These are phyloP conservation scores for Fusarium coffeatum DNA, from an alignment of 2,329 filamentous ascomycete genomes.

Conservation along the genomic window DNA sequence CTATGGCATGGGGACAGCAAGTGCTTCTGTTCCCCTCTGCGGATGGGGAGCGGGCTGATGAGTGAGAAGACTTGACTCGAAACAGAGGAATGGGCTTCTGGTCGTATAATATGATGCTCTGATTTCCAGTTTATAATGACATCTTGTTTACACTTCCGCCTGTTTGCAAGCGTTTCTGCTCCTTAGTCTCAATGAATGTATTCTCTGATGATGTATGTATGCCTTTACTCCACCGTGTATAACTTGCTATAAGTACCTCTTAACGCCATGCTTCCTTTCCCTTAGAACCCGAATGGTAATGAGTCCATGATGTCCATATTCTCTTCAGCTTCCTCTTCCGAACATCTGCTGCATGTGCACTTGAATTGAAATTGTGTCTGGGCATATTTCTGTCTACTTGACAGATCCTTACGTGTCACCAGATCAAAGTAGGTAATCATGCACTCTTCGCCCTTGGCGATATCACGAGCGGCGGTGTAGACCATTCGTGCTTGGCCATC, in stretches of 20 bases:
- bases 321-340: conserved; percentile 39
- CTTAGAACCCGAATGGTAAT: conserved; percentile 34
- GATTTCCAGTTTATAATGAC: rapidly evolving
- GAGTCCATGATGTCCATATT: conserved; percentile 40
- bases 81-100: rapidly evolving
- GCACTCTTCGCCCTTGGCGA: conserved; percentile 42
- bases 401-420: conserved; percentile 21
- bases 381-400: conserved; percentile 30
- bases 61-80: not conserved
- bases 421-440: conserved; percentile 48
- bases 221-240: not conserved
- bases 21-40: conserved; percentile 9
- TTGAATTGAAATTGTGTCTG: conserved; percentile 43
- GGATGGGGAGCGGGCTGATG: rapidly evolving
- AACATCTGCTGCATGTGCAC: conserved; percentile 44
- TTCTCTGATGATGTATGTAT: not conserved
- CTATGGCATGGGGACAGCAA: conserved; percentile 32
- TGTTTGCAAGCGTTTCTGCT: not conserved
- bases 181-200: rapidly evolving
- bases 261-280: not conserved
- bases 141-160: not conserved
- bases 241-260: not conserved
- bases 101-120: too few relatives aligned
- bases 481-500: conserved; percentile 43
- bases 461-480: conserved; percentile 43